These are phyloP conservation scores for Gomphus sp. DNA, from an alignment of 1,284 basidiomycete genomes.

Conservation along the genomic window DNA sequence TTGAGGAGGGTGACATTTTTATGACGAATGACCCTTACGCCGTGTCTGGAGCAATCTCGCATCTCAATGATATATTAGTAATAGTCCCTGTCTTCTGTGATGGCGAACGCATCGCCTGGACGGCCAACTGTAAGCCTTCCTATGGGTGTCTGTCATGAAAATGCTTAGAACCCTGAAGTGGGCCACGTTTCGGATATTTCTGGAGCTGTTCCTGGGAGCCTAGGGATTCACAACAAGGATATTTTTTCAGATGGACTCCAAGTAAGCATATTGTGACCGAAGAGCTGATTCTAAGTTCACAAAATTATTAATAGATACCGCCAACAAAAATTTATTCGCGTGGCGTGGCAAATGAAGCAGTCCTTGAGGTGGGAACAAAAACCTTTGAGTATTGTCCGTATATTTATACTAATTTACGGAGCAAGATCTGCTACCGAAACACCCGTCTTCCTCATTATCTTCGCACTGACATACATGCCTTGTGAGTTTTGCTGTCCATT, in stretches of 20 bases:
- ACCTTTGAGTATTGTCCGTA: not conserved
- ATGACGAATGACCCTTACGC: slow-evolving; percentile 22
- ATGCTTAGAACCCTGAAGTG: not conserved
- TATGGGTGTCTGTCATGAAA: not conserved
- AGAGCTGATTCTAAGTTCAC: not conserved
- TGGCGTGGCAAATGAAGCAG: not conserved
- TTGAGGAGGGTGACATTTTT: slow-evolving; percentile 23
- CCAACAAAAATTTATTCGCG: not conserved
- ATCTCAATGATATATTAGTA: not conserved
- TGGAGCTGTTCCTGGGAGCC: not conserved
- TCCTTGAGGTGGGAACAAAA: not conserved
- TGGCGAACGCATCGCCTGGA: not conserved
- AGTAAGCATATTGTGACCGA: not conserved
- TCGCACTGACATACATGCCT: slow-evolving; percentile 5
- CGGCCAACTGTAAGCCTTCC: not conserved
- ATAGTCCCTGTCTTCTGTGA: not conserved
- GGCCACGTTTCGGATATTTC: not conserved
- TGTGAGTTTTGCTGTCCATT: not conserved
- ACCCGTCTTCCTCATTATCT: slow-evolving; percentile 23
- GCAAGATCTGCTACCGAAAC: slow-evolving; percentile 17
- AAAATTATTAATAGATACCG: not conserved
- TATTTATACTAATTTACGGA: slow-evolving; percentile 14
- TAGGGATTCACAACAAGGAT: not conserved
- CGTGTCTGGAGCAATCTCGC: slow-evolving; percentile 19
- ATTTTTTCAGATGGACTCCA: slow-evolving; percentile 1